Percentiles rank a stretch among this genome's conserved stretches.
Conservation (phyloP, 345 rosid genomes). For the Euclidium syriacum region DNA sequence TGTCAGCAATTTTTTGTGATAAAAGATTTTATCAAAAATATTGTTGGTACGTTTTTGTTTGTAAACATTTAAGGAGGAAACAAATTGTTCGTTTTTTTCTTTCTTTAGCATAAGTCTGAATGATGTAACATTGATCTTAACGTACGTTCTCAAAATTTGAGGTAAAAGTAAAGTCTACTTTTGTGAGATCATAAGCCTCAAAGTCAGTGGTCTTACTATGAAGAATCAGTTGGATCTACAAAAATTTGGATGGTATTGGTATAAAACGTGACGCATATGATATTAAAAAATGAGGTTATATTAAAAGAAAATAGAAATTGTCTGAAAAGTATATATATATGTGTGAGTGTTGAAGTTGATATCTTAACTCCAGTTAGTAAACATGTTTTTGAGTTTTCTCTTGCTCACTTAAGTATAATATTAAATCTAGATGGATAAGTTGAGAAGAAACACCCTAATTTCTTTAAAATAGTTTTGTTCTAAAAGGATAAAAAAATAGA, state of each 20-base stretch:
- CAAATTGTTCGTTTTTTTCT: slow-evolving; percentile 7
- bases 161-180: background rate
- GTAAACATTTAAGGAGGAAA: background rate
- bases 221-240: background rate
- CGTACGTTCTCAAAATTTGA: background rate
- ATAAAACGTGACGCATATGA: background rate
- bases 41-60: slow-evolving; percentile 12
- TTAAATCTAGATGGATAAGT: background rate
- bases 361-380: background rate
- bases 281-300: background rate
- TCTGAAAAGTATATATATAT: too few species aligned
- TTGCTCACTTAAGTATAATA: too few species aligned
- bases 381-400: too few species aligned
- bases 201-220: background rate
- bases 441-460: too few species aligned
- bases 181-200: slow-evolving; percentile 10
- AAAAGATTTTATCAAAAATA: slow-evolving; percentile 11
- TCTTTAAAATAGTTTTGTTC: too few species aligned
- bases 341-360: background rate
- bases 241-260: background rate
- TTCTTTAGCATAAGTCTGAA: slow-evolving; percentile 12
- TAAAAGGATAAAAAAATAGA: too few species aligned
- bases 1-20: slow-evolving; percentile 22
- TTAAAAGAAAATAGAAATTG: too few species aligned
- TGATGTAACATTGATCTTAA: background rate